These are phyloP conservation scores for Wickerhamiella occidentalis DNA, from an alignment of 805 yeast species.

Conservation along the genomic window DNA sequence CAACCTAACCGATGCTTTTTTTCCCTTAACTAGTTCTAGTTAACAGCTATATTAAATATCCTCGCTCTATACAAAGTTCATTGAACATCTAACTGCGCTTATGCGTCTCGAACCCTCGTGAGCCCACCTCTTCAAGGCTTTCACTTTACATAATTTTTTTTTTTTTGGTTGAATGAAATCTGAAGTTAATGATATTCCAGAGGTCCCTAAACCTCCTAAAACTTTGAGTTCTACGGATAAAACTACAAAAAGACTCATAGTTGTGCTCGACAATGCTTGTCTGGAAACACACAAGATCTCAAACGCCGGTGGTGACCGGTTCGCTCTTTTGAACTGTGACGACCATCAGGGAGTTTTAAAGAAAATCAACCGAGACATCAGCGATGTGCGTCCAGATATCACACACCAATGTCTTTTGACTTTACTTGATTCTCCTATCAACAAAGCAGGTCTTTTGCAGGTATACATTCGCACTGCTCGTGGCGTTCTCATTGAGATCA, in stretches of 20 bases:
- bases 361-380: conserved; percentile 93
- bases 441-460: conserved; percentile 93
- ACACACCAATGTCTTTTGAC: conserved; percentile 96
- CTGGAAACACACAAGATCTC: conserved; percentile 80
- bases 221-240: conserved; percentile 77
- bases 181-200: conserved; percentile 41
- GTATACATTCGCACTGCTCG: conserved; percentile 93
- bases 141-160: conserved; percentile 40
- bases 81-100: too few species aligned
- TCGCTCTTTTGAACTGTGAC: conserved; percentile 88
- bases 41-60: too few species aligned
- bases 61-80: too few species aligned
- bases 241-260: conserved; percentile 72
- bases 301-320: conserved; percentile 80
- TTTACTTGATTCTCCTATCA: conserved; percentile 89
- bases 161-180: conserved; percentile 27
- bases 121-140: conserved; percentile 27
- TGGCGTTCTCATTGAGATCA: conserved; percentile 89
- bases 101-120: too few species aligned
- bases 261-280: conserved; percentile 92
- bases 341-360: conserved; percentile 93
- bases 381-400: conserved; percentile 98
- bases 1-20: too few species aligned
- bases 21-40: too few species aligned
- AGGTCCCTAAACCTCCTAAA: conserved; percentile 79